Conservation (phyloP, 2,329 filamentous ascomycete genomes). For the Phaeophleospora eucalypticola region DNA sequence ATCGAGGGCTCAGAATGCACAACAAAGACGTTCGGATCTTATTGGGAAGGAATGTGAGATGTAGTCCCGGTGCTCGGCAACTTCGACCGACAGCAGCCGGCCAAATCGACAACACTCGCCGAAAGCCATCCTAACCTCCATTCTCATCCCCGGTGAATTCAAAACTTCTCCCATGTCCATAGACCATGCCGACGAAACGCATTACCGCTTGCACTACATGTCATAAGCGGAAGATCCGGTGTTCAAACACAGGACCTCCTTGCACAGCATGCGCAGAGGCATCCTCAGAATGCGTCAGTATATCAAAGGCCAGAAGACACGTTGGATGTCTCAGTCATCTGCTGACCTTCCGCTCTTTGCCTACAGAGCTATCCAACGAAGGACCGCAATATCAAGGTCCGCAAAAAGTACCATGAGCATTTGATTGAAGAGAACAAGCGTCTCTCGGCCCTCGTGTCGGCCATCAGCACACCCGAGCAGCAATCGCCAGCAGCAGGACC, state of each 20-base stretch:
- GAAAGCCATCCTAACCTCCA: too few relatives aligned
- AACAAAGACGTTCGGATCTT: too few relatives aligned
- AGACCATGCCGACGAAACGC: constrained; percentile 9
- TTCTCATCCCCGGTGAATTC: too few relatives aligned
- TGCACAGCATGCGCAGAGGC: constrained; percentile 29
- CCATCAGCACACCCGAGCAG: constrained; percentile 9
- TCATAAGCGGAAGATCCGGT: constrained; percentile 34
- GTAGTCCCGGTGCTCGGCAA: too few relatives aligned
- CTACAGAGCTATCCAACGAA: constrained; percentile 28
- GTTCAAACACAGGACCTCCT: constrained; percentile 31
- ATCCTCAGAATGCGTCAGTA: constrained; percentile 22
- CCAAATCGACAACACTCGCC: too few relatives aligned
- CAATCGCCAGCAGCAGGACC: constrained; percentile 2
- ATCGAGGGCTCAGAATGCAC: too few relatives aligned
- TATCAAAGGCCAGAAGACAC: too few relatives aligned
- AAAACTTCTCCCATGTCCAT: background rate
- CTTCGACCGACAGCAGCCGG: too few relatives aligned
- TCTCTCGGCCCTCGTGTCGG: constrained; percentile 16
- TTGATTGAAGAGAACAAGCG: constrained; percentile 32
- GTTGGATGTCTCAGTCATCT: too few relatives aligned
- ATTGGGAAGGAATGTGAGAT: too few relatives aligned
- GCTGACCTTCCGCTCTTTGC: too few relatives aligned
- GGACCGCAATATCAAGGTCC: constrained; percentile 32
- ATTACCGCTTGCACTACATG: constrained; percentile 25
- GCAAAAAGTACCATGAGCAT: constrained; percentile 30